phyloP scores from a whole-genome alignment of 108 stramenopile species.

The Phaeodactylum tricornutum region DNA sequence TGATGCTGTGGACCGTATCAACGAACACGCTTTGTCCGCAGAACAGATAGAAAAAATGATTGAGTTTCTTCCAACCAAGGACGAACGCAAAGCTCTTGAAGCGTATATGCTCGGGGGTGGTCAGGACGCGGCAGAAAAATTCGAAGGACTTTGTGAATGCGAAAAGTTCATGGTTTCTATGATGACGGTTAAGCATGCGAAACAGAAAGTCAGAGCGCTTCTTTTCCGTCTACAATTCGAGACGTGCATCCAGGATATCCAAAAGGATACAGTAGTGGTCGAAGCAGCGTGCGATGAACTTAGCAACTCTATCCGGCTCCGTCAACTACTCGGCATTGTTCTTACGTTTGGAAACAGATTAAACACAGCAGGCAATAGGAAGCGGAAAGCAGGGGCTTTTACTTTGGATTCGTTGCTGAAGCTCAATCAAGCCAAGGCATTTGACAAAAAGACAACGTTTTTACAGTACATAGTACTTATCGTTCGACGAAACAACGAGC shows the following conservation, averaged over 20 bases:
- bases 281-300: conserved; percentile 83
- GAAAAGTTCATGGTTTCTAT: conserved; percentile 87
- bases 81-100: conserved; percentile 62
- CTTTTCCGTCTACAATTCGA: conserved; percentile 83
- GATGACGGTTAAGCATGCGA: conserved; percentile 85
- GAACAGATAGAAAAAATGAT: conserved; percentile 80
- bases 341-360: conserved; percentile 87
- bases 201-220: conserved; percentile 69
- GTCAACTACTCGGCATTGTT: conserved; percentile 81
- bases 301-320: conserved; percentile 57
- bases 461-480: conserved; percentile 88
- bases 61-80: conserved; percentile 77
- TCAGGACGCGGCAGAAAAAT: conserved; percentile 56
- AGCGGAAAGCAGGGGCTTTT: conserved; percentile 82
- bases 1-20: conserved; percentile 63
- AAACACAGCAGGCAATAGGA: conserved; percentile 70
- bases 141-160: conserved; percentile 74
- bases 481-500: conserved; percentile 75
- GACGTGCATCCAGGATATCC: conserved; percentile 56
- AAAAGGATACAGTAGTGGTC: conserved; percentile 40
- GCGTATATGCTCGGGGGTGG: conserved; percentile 67
- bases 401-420: conserved; percentile 89
- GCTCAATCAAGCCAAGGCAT: conserved; percentile 90
- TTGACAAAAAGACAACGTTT: conserved; percentile 95
- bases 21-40: conserved; percentile 55